Evolutionary conservation across 2,329 filamentous ascomycete species (phyloP).

Genomic region (Colletotrichum liaoningense): DNA sequence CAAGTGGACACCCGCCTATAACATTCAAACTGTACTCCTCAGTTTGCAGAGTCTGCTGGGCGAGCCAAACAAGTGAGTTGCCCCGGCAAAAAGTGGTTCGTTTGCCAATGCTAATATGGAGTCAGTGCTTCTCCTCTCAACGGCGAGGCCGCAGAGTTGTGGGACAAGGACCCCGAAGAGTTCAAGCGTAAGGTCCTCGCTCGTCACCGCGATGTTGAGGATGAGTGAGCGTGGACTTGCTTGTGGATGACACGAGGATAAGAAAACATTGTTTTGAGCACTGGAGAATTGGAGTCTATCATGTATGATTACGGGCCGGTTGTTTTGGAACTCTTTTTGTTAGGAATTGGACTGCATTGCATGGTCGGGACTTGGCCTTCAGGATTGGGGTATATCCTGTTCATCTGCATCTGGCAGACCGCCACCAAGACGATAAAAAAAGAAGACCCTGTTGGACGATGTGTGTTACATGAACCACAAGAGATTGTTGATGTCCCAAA

Average conservation of each 20-base stretch:
- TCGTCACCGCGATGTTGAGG: constrained; percentile 73
- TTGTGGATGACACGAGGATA: neutral
- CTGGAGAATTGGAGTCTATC: constrained; percentile 57
- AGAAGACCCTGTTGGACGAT: constrained; percentile 22
- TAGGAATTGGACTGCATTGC: constrained; percentile 48
- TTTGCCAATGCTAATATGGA: constrained; percentile 35
- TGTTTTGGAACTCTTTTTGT: constrained; percentile 44
- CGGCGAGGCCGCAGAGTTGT: constrained; percentile 94
- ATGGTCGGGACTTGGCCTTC: constrained; percentile 23
- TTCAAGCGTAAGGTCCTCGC: constrained; percentile 82
- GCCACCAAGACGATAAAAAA: constrained; percentile 23
- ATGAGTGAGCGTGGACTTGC: constrained; percentile 58
- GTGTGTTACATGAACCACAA: constrained; percentile 18
- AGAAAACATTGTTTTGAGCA: constrained; percentile 38
- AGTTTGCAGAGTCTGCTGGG: constrained; percentile 95
- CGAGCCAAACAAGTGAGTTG: constrained; percentile 94
- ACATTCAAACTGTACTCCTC: constrained; percentile 91
- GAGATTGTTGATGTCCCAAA: constrained; percentile 19
- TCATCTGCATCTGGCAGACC: constrained; percentile 24
- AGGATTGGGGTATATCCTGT: constrained; percentile 31
- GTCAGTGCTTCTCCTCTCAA: constrained; percentile 90
- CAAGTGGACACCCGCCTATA: constrained; percentile 98
- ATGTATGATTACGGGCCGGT: constrained; percentile 41
- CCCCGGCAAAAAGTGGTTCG: neutral
- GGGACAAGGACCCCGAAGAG: constrained; percentile 88